Conservation (phyloP, 2,329 filamentous ascomycete species). For the Ophiognomonia clavigignenti-juglandacearum region DNA sequence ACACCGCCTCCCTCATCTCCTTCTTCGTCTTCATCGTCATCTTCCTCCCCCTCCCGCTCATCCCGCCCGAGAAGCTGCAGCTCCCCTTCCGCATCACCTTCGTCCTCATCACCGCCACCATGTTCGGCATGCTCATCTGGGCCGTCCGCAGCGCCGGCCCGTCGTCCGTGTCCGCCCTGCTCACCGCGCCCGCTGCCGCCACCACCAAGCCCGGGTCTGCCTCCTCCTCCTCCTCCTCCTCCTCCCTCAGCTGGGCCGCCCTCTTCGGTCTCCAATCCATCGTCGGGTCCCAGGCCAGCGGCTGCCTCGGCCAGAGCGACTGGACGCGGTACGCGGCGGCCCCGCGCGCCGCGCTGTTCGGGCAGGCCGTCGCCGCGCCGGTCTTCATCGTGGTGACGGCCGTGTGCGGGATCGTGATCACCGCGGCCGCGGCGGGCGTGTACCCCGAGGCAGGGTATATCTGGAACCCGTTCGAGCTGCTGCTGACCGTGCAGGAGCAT, state of each 20-base stretch:
- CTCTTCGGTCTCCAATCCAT: constrained; percentile 26
- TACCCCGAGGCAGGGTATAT: constrained; percentile 30
- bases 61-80: constrained; percentile 26
- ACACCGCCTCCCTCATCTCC: constrained; percentile 23
- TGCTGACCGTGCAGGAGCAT: constrained; percentile 29
- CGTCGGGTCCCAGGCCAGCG: constrained; percentile 24
- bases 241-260: constrained; percentile 25
- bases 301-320: constrained; percentile 26
- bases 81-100: constrained; percentile 24
- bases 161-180: too few relatives aligned
- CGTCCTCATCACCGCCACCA: constrained; percentile 25
- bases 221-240: too few relatives aligned
- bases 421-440: constrained; percentile 26
- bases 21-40: constrained; percentile 26
- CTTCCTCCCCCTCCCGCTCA: constrained; percentile 23
- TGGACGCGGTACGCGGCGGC: constrained; percentile 28
- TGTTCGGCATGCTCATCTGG: constrained; percentile 28
- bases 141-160: constrained; percentile 22
- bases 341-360: constrained; percentile 24
- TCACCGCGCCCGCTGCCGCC: constrained; percentile 20
- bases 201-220: too few relatives aligned
- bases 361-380: constrained; percentile 27
- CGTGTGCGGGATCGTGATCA: constrained; percentile 31
- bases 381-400: constrained; percentile 31
- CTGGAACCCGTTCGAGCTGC: constrained; percentile 34